phyloP scores from a whole-genome alignment of 371 early-diverging fungal species.

The Actinomortierella wolfii region DNA sequence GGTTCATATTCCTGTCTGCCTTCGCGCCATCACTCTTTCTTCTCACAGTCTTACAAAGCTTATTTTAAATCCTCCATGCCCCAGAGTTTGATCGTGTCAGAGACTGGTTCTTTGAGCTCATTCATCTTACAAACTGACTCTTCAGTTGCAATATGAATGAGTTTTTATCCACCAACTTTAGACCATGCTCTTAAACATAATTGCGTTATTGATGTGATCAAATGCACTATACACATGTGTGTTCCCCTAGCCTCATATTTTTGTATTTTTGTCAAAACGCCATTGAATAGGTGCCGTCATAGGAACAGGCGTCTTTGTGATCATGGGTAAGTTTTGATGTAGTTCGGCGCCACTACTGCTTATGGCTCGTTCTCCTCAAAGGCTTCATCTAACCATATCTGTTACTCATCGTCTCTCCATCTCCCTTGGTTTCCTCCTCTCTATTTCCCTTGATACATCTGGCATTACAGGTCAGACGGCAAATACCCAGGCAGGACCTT shows the following conservation, averaged over 20 bases:
- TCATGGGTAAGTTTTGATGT: slow-evolving; percentile 44
- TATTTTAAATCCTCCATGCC: too few species aligned
- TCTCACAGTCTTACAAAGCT: too few species aligned
- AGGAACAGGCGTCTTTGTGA: slow-evolving; percentile 62
- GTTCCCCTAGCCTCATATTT: slow-evolving; percentile 22
- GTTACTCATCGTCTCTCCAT: neutral
- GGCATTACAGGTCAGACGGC: slow-evolving; percentile 77
- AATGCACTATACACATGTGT: slow-evolving; percentile 3
- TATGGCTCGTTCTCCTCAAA: neutral
- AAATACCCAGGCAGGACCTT: slow-evolving; percentile 78
- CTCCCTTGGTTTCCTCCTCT: neutral
- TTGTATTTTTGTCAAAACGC: slow-evolving; percentile 27
- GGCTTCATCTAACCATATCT: neutral
- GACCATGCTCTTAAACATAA: neutral
- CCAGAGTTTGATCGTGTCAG: too few species aligned
- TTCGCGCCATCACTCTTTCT: too few species aligned
- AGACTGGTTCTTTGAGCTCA: too few species aligned
- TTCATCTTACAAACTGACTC: too few species aligned
- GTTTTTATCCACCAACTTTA: too few species aligned
- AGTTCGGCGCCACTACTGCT: neutral
- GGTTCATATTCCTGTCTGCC: too few species aligned
- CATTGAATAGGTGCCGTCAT: slow-evolving; percentile 70
- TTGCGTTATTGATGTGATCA: too few species aligned
- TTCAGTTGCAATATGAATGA: too few species aligned
- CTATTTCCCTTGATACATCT: slow-evolving; percentile 57